These are phyloP conservation scores for Coniochaeta sp. DNA, from an alignment of 2,329 filamentous ascomycete species.

Conservation along the genomic window DNA sequence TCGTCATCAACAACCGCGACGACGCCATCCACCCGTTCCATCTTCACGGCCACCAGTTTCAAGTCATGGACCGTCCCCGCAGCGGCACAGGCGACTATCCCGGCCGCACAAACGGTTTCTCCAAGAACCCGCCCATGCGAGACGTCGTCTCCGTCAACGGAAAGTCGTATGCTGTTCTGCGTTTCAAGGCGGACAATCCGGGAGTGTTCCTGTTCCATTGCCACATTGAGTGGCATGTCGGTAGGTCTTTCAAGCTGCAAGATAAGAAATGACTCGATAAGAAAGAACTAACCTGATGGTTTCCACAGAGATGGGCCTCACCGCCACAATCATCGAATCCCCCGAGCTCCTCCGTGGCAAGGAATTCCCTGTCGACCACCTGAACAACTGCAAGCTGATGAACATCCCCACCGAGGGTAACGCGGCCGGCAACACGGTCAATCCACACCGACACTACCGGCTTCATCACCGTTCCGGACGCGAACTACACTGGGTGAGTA, in stretches of 20 bases:
- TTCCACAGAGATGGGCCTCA: slow-evolving; percentile 39
- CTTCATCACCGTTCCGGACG: slow-evolving; percentile 42
- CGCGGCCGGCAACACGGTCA: slow-evolving; percentile 56
- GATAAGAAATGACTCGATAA: neutral
- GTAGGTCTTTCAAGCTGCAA: no score
- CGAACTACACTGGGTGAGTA: slow-evolving; percentile 37
- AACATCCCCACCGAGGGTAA: slow-evolving; percentile 51
- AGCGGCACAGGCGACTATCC: slow-evolving; percentile 29
- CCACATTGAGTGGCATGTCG: slow-evolving; percentile 56
- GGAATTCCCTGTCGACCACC: slow-evolving; percentile 52
- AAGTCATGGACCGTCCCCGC: slow-evolving; percentile 36
- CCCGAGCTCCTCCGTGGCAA: slow-evolving; percentile 48
- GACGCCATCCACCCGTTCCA: slow-evolving; percentile 43
- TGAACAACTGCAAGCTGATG: slow-evolving; percentile 35
- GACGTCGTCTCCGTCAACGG: slow-evolving; percentile 32
- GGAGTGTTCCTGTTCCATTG: slow-evolving; percentile 52
- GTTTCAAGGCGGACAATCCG: slow-evolving; percentile 44
- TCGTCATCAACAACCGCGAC: slow-evolving; percentile 44
- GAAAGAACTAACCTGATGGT: neutral
- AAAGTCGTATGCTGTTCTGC: slow-evolving; percentile 40
- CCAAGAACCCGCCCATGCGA: slow-evolving; percentile 22
- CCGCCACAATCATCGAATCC: slow-evolving; percentile 47
- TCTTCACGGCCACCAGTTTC: slow-evolving; percentile 49
- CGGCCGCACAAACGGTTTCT: slow-evolving; percentile 20
- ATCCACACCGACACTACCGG: slow-evolving; percentile 47